Percentiles rank a stretch among this genome's conserved stretches.
These are phyloP conservation scores for Tuber brumale DNA, from an alignment of 495 filamentous ascomycete species.

Conservation along the genomic window DNA sequence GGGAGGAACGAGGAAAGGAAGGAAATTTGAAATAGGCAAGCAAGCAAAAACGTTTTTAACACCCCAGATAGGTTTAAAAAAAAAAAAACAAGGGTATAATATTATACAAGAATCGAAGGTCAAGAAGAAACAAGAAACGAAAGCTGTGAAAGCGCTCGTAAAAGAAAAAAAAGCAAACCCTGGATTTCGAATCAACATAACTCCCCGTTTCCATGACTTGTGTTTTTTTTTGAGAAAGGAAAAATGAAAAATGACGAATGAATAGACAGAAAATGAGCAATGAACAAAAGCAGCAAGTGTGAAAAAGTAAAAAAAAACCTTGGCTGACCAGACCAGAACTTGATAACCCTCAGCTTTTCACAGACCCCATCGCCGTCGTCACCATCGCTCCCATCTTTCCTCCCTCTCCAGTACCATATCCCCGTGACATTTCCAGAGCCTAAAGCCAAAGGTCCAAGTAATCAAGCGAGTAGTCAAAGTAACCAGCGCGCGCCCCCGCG, in stretches of 20 bases:
- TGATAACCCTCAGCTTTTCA: conserved; percentile 8
- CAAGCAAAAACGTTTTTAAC: background rate
- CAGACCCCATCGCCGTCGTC: background rate
- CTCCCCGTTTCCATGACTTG: conserved; percentile 23
- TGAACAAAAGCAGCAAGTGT: conserved; percentile 17
- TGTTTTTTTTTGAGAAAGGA: background rate
- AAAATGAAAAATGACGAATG: conserved; percentile 19
- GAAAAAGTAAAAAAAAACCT: background rate
- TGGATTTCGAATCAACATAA: conserved; percentile 21
- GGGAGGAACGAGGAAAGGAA: background rate
- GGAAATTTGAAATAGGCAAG: background rate
- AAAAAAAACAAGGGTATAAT: background rate
- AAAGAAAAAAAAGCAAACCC: conserved; percentile 8
- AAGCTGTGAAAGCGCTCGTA: conserved; percentile 4
- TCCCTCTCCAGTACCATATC: background rate
- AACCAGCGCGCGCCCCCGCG: conserved; percentile 1
- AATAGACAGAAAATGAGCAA: conserved; percentile 16
- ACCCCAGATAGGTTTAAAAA: background rate
- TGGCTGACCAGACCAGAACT: conserved; percentile 4
- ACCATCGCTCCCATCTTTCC: background rate
- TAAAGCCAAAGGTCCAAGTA: background rate
- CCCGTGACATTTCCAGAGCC: background rate
- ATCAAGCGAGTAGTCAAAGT: background rate
- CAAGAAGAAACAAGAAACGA: background rate
- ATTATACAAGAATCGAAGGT: background rate